phyloP scores from a whole-genome alignment of 257 asterid genomes.

The Solanum pimpinellifolium region DNA sequence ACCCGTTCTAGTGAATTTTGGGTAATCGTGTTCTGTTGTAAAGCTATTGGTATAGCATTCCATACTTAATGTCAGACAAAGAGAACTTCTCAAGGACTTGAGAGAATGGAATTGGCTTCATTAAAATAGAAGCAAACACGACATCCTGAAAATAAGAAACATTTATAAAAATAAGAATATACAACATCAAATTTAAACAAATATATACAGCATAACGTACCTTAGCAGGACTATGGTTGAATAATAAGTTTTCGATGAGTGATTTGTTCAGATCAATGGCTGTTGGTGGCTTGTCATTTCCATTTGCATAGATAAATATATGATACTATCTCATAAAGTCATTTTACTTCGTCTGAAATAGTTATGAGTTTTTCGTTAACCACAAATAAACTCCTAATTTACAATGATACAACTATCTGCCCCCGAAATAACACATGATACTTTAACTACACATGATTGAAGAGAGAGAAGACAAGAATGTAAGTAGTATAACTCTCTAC shows the following conservation, averaged over 20 bases:
- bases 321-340: slow-evolving; percentile 76
- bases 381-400: neutral
- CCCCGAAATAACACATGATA: neutral
- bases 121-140: neutral
- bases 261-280: slow-evolving; percentile 81
- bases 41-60: slow-evolving; percentile 1
- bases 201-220: slow-evolving; percentile 18
- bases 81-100: slow-evolving; percentile 4
- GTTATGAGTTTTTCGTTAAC: neutral
- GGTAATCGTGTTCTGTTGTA: neutral
- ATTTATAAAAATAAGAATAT: neutral
- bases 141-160: neutral
- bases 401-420: neutral
- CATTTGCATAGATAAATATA: slow-evolving; percentile 66
- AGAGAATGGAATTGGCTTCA: slow-evolving; percentile 7
- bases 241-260: slow-evolving; percentile 59
- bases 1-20: neutral
- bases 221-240: slow-evolving; percentile 91
- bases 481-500: neutral
- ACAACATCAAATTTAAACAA: neutral
- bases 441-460: neutral
- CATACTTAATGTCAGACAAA: neutral
- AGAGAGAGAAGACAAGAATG: neutral
- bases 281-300: slow-evolving; percentile 68
- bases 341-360: slow-evolving; percentile 59